These are phyloP conservation scores for Eutrema yunnanense DNA, from an alignment of 345 rosid genomes.

Conservation along the genomic window DNA sequence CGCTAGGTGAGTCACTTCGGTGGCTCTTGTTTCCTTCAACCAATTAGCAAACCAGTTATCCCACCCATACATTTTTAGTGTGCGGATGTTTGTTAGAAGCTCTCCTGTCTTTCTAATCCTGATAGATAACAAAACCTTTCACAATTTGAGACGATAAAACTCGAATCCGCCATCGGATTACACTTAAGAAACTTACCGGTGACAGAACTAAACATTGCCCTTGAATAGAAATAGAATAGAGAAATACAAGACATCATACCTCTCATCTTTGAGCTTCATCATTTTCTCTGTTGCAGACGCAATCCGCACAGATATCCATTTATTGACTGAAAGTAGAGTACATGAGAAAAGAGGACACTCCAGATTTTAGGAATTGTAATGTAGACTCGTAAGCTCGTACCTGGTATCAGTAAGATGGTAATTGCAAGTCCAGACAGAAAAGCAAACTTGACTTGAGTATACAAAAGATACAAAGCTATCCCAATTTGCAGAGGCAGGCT, in stretches of 20 bases:
- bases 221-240: too few relatives aligned
- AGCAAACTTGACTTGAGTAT: conserved; percentile 88
- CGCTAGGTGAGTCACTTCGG: conserved; percentile 78
- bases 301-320: conserved; percentile 83
- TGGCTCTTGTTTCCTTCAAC: conserved; percentile 69
- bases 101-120: conserved; percentile 92
- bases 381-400: conserved; percentile 33
- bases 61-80: conserved; percentile 89
- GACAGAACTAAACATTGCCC: neutral
- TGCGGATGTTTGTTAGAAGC: conserved; percentile 72
- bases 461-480: conserved; percentile 72
- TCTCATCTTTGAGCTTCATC: conserved; percentile 98
- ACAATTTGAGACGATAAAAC: neutral
- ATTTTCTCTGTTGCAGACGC: conserved; percentile 85
- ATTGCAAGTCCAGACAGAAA: conserved; percentile 79
- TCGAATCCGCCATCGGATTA: neutral
- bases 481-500: conserved; percentile 96
- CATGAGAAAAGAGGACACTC: neutral
- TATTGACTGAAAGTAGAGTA: conserved; percentile 52
- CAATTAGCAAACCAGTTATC: conserved; percentile 73
- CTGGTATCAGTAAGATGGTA: conserved; percentile 77
- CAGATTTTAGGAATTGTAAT: neutral
- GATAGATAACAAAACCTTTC: conserved; percentile 14
- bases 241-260: conserved; percentile 34
- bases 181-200: neutral